These are phyloP conservation scores for Neurospora sp. DNA, from an alignment of 495 filamentous ascomycete species.

Conservation along the genomic window DNA sequence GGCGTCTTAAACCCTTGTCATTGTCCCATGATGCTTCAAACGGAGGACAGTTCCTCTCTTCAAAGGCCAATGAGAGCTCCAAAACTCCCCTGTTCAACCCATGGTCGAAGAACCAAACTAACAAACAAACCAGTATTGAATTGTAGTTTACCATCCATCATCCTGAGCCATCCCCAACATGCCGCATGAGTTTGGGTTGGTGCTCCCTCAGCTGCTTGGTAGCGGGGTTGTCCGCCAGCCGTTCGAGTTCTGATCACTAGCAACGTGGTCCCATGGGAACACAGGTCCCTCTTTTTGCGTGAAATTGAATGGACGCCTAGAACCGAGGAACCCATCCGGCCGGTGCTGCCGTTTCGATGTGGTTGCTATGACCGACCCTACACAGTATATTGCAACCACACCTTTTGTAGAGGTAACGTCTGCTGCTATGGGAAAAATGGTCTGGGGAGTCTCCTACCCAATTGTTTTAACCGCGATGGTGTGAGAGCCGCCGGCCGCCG, in stretches of 20 bases:
- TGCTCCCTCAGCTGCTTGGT: not conserved
- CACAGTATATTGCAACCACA: constrained; percentile 20
- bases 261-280: not conserved
- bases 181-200: not conserved
- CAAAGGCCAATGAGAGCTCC: no score
- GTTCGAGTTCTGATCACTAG: constrained; percentile 4
- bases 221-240: not conserved
- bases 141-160: not conserved
- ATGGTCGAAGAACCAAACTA: no score
- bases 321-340: constrained; percentile 3
- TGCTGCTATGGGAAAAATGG: not conserved
- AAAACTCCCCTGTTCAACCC: no score
- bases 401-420: not conserved
- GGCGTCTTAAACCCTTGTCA: no score
- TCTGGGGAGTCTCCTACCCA: not conserved
- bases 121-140: no score
- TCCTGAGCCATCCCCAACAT: not conserved
- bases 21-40: no score
- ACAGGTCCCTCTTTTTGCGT: not conserved
- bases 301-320: constrained; percentile 1
- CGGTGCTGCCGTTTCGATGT: constrained; percentile 8
- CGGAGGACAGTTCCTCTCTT: no score
- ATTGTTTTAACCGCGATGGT: not conserved
- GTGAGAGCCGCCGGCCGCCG: not conserved
- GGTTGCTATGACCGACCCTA: constrained; percentile 4